These are phyloP conservation scores for Starmerella geochares DNA, from an alignment of 805 yeast species.

Conservation along the genomic window DNA sequence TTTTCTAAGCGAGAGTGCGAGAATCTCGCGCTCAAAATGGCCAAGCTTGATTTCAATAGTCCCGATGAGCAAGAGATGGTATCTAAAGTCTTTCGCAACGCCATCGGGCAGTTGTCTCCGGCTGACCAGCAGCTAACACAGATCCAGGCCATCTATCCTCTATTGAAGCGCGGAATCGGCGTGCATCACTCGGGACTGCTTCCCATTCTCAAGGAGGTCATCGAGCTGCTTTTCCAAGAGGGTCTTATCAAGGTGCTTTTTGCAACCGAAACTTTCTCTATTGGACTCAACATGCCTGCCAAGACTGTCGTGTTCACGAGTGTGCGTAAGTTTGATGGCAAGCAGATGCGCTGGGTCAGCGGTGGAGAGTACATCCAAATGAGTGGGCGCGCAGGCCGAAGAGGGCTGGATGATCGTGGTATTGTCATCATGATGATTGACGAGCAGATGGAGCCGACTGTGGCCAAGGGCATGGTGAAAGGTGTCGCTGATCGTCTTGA, in stretches of 20 bases:
- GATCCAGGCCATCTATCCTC: conserved; percentile 80
- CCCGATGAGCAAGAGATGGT: conserved; percentile 90
- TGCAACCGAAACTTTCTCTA: conserved; percentile 97
- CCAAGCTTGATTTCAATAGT: conserved; percentile 85
- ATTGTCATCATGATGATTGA: conserved; percentile 99
- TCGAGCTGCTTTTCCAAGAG: conserved; percentile 93
- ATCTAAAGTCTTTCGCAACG: conserved; percentile 81
- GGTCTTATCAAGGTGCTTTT: conserved; percentile 88
- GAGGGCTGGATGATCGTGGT: conserved; percentile 98
- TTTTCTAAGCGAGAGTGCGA: conserved; percentile 97
- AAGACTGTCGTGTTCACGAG: conserved; percentile 96
- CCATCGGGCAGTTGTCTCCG: conserved; percentile 77
- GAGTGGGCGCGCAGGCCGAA: conserved; percentile 99
- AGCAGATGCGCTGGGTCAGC: conserved; percentile 95
- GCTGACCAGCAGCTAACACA: conserved; percentile 89
- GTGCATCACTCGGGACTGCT: conserved; percentile 95
- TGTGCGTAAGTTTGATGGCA: conserved; percentile 97
- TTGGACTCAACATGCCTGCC: conserved; percentile 98
- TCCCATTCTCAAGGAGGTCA: conserved; percentile 88
- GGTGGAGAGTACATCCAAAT: conserved; percentile 99
- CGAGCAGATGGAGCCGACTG: conserved; percentile 98
- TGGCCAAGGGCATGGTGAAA: conserved; percentile 98
- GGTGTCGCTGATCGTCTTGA: conserved; percentile 97
- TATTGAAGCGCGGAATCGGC: conserved; percentile 90
- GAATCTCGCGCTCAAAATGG: conserved; percentile 85